These are phyloP conservation scores for Synchytrium microbalum DNA, from an alignment of 371 early-diverging fungal genomes.

Conservation along the genomic window DNA sequence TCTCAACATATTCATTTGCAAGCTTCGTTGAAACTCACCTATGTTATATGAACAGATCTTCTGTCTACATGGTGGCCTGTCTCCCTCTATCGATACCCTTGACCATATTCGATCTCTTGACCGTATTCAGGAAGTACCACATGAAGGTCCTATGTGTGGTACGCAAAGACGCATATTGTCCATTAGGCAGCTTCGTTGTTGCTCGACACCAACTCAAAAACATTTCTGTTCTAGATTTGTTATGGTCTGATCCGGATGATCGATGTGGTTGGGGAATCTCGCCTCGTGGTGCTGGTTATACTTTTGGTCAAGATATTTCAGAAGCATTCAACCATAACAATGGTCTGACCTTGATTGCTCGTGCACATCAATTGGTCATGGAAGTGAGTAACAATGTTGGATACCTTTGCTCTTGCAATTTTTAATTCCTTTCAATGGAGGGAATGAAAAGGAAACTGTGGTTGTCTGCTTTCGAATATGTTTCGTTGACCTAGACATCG, in stretches of 20 bases:
- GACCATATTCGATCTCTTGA: constrained; percentile 97
- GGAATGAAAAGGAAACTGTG: background rate
- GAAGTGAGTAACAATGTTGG: constrained; percentile 50
- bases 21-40: too few relatives aligned
- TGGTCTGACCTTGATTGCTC: constrained; percentile 90
- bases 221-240: constrained; percentile 30
- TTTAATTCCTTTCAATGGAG: too few relatives aligned
- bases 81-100: constrained; percentile 93
- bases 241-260: constrained; percentile 83
- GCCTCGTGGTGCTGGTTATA: constrained; percentile 98
- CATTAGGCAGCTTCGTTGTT: background rate
- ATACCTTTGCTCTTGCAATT: background rate
- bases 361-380: constrained; percentile 99
- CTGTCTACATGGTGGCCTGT: constrained; percentile 99
- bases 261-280: constrained; percentile 97
- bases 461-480: too few relatives aligned
- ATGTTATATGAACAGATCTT: constrained; percentile 57
- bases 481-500: background rate
- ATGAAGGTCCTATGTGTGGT: constrained; percentile 95
- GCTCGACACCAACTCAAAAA: background rate
- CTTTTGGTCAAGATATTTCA: constrained; percentile 93
- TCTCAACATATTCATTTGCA: background rate
- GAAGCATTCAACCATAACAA: constrained; percentile 97
- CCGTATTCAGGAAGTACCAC: constrained; percentile 97
- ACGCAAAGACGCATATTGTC: constrained; percentile 9